These are phyloP conservation scores for Termitomyces sp. DNA, from an alignment of 768 basidiomycete species.

Conservation along the genomic window DNA sequence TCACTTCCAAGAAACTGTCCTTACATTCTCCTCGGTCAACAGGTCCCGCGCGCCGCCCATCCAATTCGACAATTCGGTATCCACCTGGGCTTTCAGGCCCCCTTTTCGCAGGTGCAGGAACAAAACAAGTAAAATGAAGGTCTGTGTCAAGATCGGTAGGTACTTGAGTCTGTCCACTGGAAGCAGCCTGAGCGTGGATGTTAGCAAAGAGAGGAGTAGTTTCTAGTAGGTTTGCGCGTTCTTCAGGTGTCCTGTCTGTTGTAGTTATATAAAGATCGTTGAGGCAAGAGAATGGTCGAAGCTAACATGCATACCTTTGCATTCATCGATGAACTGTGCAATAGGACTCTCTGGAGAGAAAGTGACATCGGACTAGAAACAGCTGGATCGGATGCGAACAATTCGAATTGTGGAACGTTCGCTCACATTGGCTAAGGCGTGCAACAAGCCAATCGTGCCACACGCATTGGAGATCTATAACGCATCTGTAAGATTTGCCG, in stretches of 20 bases:
- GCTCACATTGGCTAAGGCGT: constrained; percentile 76
- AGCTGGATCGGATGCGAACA: background rate
- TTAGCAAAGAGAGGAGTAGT: constrained; percentile 69
- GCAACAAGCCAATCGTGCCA: constrained; percentile 83
- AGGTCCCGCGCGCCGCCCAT: constrained; percentile 73
- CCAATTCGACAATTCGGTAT: constrained; percentile 68
- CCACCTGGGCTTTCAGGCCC: constrained; percentile 22
- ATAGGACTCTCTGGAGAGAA: constrained; percentile 55
- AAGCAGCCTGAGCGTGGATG: constrained; percentile 70
- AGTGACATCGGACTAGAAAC: constrained; percentile 46
- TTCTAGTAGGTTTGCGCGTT: constrained; percentile 72
- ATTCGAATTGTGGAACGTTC: background rate
- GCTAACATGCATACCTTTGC: constrained; percentile 38
- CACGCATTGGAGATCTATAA: constrained; percentile 75
- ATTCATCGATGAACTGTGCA: constrained; percentile 58
- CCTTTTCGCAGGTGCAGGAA: constrained; percentile 51
- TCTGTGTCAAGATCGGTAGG: constrained; percentile 64
- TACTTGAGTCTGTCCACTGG: constrained; percentile 61
- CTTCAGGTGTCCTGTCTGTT: constrained; percentile 65
- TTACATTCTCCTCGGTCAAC: constrained; percentile 68
- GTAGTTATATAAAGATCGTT: background rate
- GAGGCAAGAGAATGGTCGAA: background rate
- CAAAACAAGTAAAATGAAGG: constrained; percentile 86
- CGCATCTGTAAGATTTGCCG: background rate
- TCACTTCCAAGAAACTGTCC: constrained; percentile 48